Conservation (phyloP, 257 asterid species). For the Jasminum sambac region DNA sequence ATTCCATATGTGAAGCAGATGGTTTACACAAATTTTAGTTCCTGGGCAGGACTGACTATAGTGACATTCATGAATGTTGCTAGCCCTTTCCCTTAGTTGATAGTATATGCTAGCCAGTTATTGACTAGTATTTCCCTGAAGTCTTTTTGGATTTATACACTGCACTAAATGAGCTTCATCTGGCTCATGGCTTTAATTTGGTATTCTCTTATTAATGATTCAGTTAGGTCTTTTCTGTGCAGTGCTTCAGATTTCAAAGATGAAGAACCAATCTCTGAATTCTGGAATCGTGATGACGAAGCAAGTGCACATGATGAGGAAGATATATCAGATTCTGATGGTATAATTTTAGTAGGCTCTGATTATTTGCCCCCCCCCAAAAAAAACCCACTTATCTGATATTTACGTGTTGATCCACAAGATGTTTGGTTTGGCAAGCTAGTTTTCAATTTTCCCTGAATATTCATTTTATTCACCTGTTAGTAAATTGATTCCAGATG, state of each 20-base stretch:
- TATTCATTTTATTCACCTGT: constrained; percentile 19
- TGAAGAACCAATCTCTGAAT: constrained; percentile 62
- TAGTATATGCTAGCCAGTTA: background rate
- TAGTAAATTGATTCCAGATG: constrained; percentile 46
- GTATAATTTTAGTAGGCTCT: constrained; percentile 40
- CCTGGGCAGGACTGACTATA: background rate
- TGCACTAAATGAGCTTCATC: constrained; percentile 9
- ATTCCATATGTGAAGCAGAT: background rate
- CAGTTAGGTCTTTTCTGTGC: constrained; percentile 25
- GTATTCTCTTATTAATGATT: constrained; percentile 18
- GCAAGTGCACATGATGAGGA: constrained; percentile 87
- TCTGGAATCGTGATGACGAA: constrained; percentile 89
- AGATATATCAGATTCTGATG: constrained; percentile 92
- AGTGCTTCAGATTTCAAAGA: constrained; percentile 48
- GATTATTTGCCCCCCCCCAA: background rate
- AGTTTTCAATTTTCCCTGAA: background rate
- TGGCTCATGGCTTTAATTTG: constrained; percentile 6
- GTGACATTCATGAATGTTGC: background rate
- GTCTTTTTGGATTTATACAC: constrained; percentile 17
- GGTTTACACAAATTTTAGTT: background rate
- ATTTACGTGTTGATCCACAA: constrained; percentile 8
- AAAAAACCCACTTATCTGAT: background rate
- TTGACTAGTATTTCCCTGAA: background rate
- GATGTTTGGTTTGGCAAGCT: constrained; percentile 18
- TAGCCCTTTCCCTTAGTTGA: background rate